Evolutionary conservation across 176 grass and related monocot species (phyloP).

Genomic region (Tillandsia leiboldiana): DNA sequence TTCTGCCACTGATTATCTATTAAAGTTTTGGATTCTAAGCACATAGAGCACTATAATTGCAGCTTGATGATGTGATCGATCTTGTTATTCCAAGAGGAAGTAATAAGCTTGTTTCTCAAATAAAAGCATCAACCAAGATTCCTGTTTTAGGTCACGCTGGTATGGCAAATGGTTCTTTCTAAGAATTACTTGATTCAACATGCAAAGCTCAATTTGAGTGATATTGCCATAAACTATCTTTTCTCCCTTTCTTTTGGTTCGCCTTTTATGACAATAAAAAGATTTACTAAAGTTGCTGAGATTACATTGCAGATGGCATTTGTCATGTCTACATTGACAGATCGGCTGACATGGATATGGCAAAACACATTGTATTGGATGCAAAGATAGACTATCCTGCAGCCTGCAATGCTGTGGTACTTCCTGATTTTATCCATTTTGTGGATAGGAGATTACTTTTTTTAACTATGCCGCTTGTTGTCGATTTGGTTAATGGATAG

Average conservation of each 20-base stretch:
- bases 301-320: slow-evolving; percentile 61
- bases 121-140: slow-evolving; percentile 91
- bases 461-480: neutral
- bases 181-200: neutral
- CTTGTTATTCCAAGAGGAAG: slow-evolving; percentile 99
- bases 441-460: neutral
- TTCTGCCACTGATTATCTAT: neutral
- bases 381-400: slow-evolving; percentile 94
- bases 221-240: neutral
- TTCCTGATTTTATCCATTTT: slow-evolving; percentile 11
- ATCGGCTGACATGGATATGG: slow-evolving; percentile 87
- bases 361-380: slow-evolving; percentile 78
- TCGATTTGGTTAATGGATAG: slow-evolving; percentile 6
- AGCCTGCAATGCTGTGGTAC: slow-evolving; percentile 95
- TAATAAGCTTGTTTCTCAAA: slow-evolving; percentile 92
- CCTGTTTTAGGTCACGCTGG: slow-evolving; percentile 96
- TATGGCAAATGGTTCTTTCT: slow-evolving; percentile 14
- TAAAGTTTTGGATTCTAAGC: neutral
- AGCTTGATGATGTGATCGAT: slow-evolving; percentile 99
- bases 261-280: neutral
- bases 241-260: neutral
- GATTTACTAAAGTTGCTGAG: slow-evolving; percentile 2
- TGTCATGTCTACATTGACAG: slow-evolving; percentile 99
- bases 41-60: slow-evolving; percentile 1
- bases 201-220: neutral